These are phyloP conservation scores for Arthrinium puccinioides DNA, from an alignment of 2,329 filamentous ascomycete genomes.

Conservation along the genomic window DNA sequence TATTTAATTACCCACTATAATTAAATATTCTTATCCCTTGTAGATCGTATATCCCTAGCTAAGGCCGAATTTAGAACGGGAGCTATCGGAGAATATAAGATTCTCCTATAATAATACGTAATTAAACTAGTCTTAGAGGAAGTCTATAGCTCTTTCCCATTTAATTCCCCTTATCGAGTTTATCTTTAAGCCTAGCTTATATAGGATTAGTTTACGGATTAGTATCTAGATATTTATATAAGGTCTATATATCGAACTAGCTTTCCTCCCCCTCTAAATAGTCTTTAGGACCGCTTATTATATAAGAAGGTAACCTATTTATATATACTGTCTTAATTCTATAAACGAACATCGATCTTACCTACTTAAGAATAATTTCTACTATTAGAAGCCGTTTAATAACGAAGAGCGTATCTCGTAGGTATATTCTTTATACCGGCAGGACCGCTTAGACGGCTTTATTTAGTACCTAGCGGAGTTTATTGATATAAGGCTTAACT, in stretches of 20 bases:
- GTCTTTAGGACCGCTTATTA: background rate
- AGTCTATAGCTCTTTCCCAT: background rate
- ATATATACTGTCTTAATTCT: background rate
- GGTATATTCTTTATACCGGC: background rate
- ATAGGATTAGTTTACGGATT: background rate
- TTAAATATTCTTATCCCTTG: background rate
- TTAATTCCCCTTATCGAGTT: background rate
- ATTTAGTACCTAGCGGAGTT: conserved; percentile 2
- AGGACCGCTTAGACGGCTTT: conserved; percentile 1
- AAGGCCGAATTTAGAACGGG: background rate
- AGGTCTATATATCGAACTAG: background rate
- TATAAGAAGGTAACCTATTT: background rate
- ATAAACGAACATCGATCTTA: background rate
- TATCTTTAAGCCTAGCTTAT: background rate
- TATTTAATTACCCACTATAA: background rate
- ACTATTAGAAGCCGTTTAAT: background rate
- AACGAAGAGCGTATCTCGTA: background rate
- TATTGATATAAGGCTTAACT: background rate
- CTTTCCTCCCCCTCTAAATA: background rate
- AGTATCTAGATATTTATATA: background rate
- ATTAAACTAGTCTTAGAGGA: background rate
- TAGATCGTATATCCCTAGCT: background rate
- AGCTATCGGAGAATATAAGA: background rate
- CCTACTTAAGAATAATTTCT: background rate
- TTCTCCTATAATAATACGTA: background rate